Conservation (phyloP, 345 rosid species). For the Salix viminalis region DNA sequence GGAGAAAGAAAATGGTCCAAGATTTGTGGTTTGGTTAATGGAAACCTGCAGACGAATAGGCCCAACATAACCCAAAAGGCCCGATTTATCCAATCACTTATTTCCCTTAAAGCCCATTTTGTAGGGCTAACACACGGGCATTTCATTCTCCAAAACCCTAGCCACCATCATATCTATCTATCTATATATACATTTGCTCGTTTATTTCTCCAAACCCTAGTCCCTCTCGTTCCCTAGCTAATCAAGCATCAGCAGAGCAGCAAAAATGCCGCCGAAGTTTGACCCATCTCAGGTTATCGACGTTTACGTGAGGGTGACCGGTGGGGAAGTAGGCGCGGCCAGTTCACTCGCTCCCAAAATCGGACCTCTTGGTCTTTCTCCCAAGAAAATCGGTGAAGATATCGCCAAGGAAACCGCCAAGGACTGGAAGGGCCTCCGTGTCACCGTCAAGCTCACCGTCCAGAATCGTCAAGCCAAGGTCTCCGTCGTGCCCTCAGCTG, state of each 20-base stretch:
- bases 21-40: too few relatives aligned
- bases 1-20: too few relatives aligned
- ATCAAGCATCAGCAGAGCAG: not conserved
- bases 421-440: conserved; percentile 32
- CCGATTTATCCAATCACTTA: too few relatives aligned
- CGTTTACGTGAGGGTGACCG: conserved; percentile 25
- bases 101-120: not conserved
- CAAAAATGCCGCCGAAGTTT: conserved; percentile 27
- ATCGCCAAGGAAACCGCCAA: conserved; percentile 23
- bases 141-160: not conserved
- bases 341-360: conserved; percentile 28
- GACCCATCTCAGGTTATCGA: conserved; percentile 31
- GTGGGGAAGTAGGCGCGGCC: conserved; percentile 25
- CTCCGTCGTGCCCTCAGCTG: conserved; percentile 21
- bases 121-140: not conserved
- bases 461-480: conserved; percentile 29
- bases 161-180: not conserved
- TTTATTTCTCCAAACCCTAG: not conserved
- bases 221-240: too few relatives aligned
- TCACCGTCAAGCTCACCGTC: conserved; percentile 27
- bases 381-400: conserved; percentile 25
- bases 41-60: too few relatives aligned
- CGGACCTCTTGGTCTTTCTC: conserved; percentile 27
- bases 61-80: too few relatives aligned
- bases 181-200: not conserved